phyloP scores from a whole-genome alignment of 495 filamentous ascomycete species.

The Xylaria palmicola region DNA sequence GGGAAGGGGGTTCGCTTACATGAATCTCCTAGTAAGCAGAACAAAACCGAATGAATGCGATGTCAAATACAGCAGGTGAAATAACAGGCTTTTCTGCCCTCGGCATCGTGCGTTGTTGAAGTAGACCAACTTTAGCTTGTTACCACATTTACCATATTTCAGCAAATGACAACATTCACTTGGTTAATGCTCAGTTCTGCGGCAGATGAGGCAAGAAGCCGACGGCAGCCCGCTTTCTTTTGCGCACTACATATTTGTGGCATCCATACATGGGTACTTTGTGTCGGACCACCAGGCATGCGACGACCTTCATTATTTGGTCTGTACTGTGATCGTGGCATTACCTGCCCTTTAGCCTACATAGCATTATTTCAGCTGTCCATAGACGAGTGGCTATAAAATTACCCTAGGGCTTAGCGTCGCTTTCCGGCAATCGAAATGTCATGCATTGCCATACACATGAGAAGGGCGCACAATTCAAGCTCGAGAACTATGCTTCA shows the following conservation, averaged over 20 bases:
- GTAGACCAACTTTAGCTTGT: not conserved
- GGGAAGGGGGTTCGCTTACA: constrained; percentile 1
- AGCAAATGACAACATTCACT: not conserved
- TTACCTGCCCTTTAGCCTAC: too few relatives aligned
- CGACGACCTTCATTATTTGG: too few relatives aligned
- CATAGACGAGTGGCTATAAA: too few relatives aligned
- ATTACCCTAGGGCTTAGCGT: too few relatives aligned
- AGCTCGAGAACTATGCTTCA: not conserved
- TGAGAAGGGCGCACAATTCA: not conserved
- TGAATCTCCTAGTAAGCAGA: constrained; percentile 9
- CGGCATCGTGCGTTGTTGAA: not conserved
- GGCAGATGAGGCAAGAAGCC: too few relatives aligned
- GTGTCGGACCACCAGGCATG: too few relatives aligned
- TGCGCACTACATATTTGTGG: too few relatives aligned
- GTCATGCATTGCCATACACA: constrained; percentile 1
- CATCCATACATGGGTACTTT: too few relatives aligned
- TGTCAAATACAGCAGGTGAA: not conserved
- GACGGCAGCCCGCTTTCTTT: too few relatives aligned
- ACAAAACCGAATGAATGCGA: constrained; percentile 3
- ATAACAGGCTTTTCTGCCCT: not conserved
- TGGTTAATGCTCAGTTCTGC: not conserved
- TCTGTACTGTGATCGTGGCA: too few relatives aligned
- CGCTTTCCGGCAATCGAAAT: too few relatives aligned
- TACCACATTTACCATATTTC: not conserved
- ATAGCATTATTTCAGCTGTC: too few relatives aligned